A percentile compares a stretch with the other conserved stretches of the same genome.
Evolutionary conservation across 768 basidiomycete species (phyloP).

Genomic region (Lactifluus hygrophoroides): DNA sequence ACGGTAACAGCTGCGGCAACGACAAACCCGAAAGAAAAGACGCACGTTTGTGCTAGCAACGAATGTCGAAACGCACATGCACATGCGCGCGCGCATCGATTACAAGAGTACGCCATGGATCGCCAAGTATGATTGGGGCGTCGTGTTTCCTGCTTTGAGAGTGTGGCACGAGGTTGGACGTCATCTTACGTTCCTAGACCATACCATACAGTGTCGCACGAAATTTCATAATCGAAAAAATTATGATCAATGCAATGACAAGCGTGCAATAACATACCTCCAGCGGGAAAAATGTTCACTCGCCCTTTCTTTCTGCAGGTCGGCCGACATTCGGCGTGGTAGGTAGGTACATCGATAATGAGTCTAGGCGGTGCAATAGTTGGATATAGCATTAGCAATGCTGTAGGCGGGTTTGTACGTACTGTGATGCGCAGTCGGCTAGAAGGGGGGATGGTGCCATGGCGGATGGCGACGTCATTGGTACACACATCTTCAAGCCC

Average conservation of each 20-base stretch:
- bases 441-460: not conserved
- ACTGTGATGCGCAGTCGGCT: not conserved
- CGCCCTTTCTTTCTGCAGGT: not conserved
- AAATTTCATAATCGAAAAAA: not conserved
- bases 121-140: not conserved
- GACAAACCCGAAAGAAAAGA: too few species aligned
- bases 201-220: not conserved
- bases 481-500: not conserved
- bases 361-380: not conserved
- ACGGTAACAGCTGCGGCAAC: too few species aligned
- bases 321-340: not conserved
- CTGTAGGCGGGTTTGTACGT: not conserved
- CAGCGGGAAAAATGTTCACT: not conserved
- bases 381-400: not conserved
- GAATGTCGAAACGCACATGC: too few species aligned
- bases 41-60: too few species aligned
- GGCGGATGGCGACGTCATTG: conserved; percentile 8
- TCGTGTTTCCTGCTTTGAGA: not conserved
- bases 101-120: not conserved
- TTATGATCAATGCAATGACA: too few species aligned
- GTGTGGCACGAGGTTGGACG: not conserved
- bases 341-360: not conserved
- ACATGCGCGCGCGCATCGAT: not conserved
- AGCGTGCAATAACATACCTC: too few species aligned
- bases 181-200: conserved; percentile 10